A percentile compares a stretch with the other conserved stretches of the same genome.
Conservation (phyloP, 2,329 filamentous ascomycete species). For the Botryotinia narcissicola region DNA sequence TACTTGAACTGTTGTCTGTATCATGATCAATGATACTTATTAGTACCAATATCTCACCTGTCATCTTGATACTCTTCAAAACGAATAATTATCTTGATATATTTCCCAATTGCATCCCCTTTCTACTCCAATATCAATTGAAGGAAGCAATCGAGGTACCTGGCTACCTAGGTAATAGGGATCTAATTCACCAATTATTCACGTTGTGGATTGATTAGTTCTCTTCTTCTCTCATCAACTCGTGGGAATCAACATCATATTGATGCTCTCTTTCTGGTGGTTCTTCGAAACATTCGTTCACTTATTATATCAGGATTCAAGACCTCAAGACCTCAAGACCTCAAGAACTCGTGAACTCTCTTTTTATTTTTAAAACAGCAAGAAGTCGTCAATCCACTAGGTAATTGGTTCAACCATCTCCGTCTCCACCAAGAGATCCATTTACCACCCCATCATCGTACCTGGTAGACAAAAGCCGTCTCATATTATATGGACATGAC, state of each 20-base stretch:
- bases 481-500: slow-evolving; percentile 1
- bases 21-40: not conserved
- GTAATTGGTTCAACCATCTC: not conserved
- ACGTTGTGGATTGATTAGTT: not conserved
- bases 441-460: not conserved
- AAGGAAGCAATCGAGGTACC: not conserved
- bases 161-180: not conserved
- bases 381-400: not conserved
- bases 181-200: not conserved
- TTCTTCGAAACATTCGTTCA: not conserved
- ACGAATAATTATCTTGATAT: not conserved
- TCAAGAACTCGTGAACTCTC: not conserved
- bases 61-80: not conserved
- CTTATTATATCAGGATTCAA: not conserved
- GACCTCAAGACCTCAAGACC: not conserved
- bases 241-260: not conserved
- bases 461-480: not conserved
- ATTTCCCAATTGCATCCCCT: not conserved
- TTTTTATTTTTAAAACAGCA: not conserved
- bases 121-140: not conserved
- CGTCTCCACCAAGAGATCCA: slow-evolving; percentile 3
- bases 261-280: not conserved
- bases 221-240: not conserved
- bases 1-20: not conserved
- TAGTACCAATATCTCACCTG: not conserved